These are phyloP conservation scores for Tolypocladium cylindrosporum DNA, from an alignment of 2,329 filamentous ascomycete species.

Conservation along the genomic window DNA sequence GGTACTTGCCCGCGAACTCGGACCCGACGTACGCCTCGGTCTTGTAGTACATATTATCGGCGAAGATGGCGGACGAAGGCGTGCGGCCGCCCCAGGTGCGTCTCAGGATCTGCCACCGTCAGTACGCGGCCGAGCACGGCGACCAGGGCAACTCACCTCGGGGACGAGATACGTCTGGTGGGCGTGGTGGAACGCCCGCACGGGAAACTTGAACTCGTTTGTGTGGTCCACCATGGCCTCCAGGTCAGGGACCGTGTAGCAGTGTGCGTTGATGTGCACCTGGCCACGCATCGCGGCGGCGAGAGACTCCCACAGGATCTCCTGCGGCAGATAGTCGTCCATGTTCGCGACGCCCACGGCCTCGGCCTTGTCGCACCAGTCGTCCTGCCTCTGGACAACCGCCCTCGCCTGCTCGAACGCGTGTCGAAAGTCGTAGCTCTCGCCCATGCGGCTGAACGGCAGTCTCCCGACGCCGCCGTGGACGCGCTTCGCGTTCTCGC, in stretches of 20 bases:
- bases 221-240: constrained; percentile 61
- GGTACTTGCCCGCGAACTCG: constrained; percentile 54
- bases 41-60: constrained; percentile 67
- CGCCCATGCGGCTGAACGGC: constrained; percentile 53
- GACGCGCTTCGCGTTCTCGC: constrained; percentile 56
- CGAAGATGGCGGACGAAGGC: constrained; percentile 54
- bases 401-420: constrained; percentile 53
- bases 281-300: constrained; percentile 55
- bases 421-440: constrained; percentile 60
- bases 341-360: constrained; percentile 38
- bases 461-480: constrained; percentile 45
- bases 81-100: constrained; percentile 42
- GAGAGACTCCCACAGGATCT: constrained; percentile 54
- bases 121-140: background rate
- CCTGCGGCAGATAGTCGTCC: constrained; percentile 48
- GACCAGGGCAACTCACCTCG: constrained; percentile 32
- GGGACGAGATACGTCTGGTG: constrained; percentile 58
- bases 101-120: constrained; percentile 35
- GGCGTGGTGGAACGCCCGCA: constrained; percentile 61
- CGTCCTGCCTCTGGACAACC: constrained; percentile 50
- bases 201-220: constrained; percentile 59
- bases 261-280: constrained; percentile 61
- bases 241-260: constrained; percentile 59
- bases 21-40: constrained; percentile 55
- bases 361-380: constrained; percentile 54